phyloP scores from a whole-genome alignment of 257 asterid genomes.

The Petunia axillaris region DNA sequence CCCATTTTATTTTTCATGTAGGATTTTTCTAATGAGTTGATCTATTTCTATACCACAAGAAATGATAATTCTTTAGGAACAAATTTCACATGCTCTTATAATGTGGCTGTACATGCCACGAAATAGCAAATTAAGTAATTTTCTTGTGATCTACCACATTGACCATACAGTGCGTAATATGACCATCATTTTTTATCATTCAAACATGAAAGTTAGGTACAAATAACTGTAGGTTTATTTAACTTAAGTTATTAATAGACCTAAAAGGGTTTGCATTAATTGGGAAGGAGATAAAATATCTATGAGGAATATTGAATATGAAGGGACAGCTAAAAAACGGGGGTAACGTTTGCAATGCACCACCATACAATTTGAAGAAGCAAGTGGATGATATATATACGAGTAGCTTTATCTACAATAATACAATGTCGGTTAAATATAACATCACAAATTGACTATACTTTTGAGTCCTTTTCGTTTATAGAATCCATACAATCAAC shows the following conservation, averaged over 20 bases:
- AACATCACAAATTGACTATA: not conserved
- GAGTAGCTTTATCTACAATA: not conserved
- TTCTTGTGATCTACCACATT: not conserved
- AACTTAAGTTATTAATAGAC: not conserved
- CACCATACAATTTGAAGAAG: conserved; percentile 21
- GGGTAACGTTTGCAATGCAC: conserved; percentile 19
- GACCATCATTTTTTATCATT: not conserved
- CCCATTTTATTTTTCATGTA: too few relatives aligned
- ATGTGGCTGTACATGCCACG: too few relatives aligned
- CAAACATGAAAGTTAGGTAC: not conserved
- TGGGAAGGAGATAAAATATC: conserved; percentile 3
- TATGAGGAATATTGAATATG: conserved; percentile 17
- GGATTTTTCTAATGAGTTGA: too few relatives aligned
- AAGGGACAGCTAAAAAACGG: conserved; percentile 13
- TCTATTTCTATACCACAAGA: too few relatives aligned
- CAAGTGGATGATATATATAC: conserved; percentile 17
- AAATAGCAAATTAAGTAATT: too few relatives aligned
- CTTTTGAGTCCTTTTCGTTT: not conserved
- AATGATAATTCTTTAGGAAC: too few relatives aligned
- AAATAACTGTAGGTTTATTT: not conserved
- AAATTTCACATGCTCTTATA: too few relatives aligned
- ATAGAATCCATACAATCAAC: conserved; percentile 15
- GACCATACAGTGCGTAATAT: not conserved
- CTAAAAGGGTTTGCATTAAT: not conserved
- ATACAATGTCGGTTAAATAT: not conserved